A percentile compares a stretch with the other conserved stretches of the same genome.
phyloP scores from a whole-genome alignment of 331 rosid species.

The Telfairia occidentalis region DNA sequence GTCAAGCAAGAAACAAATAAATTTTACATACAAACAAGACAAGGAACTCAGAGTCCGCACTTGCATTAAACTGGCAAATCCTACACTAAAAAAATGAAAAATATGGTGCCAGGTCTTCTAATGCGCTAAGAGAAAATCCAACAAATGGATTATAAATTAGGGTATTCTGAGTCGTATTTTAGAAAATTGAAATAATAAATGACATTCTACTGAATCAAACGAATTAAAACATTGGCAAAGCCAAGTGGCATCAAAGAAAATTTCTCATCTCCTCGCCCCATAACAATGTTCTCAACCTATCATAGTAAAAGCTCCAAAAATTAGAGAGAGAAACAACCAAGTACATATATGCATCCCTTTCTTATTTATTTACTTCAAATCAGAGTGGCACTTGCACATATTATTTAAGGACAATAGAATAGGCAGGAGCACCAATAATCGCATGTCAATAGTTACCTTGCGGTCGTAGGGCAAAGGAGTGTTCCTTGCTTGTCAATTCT shows the following conservation, averaged over 20 bases:
- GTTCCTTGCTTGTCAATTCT: constrained; percentile 62
- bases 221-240: neutral
- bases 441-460: constrained; percentile 42
- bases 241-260: neutral
- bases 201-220: neutral
- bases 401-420: neutral
- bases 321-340: neutral
- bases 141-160: neutral
- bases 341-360: neutral
- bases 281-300: neutral
- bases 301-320: neutral
- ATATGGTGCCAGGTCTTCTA: neutral
- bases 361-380: neutral
- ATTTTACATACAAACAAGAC: neutral
- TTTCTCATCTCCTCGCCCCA: neutral
- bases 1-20: neutral
- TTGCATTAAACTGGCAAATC: neutral
- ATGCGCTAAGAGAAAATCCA: neutral
- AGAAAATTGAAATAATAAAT: neutral
- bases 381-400: neutral
- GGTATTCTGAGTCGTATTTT: neutral
- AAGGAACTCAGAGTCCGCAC: neutral
- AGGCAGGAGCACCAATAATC: neutral
- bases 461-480: constrained; percentile 51
- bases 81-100: neutral